These are phyloP conservation scores for Thelonectria olida DNA, from an alignment of 2,329 filamentous ascomycete genomes.

Conservation along the genomic window DNA sequence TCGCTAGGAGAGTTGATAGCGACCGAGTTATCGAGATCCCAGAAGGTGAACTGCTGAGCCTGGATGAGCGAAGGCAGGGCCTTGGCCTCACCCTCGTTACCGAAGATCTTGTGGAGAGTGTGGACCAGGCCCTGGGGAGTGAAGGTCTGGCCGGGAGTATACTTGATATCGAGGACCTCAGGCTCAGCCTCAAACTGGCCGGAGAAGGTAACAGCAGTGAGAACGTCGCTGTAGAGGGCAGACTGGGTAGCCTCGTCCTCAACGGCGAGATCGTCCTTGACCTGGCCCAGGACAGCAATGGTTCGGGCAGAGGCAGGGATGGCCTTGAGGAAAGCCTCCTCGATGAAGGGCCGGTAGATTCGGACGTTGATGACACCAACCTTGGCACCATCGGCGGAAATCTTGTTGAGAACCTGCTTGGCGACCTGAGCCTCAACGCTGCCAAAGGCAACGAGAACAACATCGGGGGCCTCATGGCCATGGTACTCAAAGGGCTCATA, in stretches of 20 bases:
- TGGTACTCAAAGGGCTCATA: conserved; percentile 95
- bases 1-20: conserved; percentile 71
- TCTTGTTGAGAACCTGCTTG: conserved; percentile 78
- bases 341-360: conserved; percentile 93
- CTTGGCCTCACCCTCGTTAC: conserved; percentile 63
- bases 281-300: conserved; percentile 90
- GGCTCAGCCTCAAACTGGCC: conserved; percentile 70
- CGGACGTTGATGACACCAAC: conserved; percentile 92
- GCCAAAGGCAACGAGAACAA: conserved; percentile 91
- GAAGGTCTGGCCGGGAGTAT: conserved; percentile 72
- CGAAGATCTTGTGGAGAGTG: conserved; percentile 59
- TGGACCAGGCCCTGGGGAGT: conserved; percentile 64
- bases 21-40: conserved; percentile 83
- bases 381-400: conserved; percentile 77
- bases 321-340: conserved; percentile 88
- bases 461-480: conserved; percentile 81
- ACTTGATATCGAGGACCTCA: conserved; percentile 85
- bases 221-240: conserved; percentile 89
- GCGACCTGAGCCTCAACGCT: conserved; percentile 89
- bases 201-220: conserved; percentile 85
- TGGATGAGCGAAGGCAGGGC: conserved; percentile 57
- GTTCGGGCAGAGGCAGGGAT: conserved; percentile 80
- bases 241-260: conserved; percentile 81
- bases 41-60: conserved; percentile 90
- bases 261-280: conserved; percentile 76